Evolutionary conservation across 352 stramenopile species (phyloP), one percentile per base, ranked within the genome.

Genomic region (Pythium dissotocum): DNA sequence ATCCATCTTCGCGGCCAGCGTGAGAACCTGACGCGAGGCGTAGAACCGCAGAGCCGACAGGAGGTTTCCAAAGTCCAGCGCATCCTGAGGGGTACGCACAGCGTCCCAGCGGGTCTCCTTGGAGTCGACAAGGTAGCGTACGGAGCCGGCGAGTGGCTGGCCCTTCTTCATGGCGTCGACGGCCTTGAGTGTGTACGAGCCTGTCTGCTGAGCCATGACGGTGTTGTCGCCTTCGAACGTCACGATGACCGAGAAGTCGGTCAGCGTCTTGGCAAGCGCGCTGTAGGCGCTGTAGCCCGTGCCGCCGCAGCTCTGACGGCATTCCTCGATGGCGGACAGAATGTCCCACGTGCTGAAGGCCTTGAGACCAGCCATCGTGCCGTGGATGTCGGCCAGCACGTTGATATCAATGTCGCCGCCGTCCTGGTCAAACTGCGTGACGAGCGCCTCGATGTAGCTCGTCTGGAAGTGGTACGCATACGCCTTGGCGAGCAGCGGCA

Each of bases 201-300:
- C 88, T 10, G 85, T 92, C 71, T 99, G 97, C 73, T 98, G 95
- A 9, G 95, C 95, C 65, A 99, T 90, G 80, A 99, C 98, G 26
- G 97, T 95, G 78, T 98, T 99, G 72, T 99, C 96, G 32, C 97
- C 97, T 64, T 99, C 96, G 24, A 98, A 98, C 1, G 97, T 99
- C 51, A 97, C 97, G 61, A 97, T 98, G 67, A 98, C 95, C 3
- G 97, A 91, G 59, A 98, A 99, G 56, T 97, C 94, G 0, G 90
- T 90, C 10, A 97, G 78, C 21, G 98, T 68, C 53, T 97, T 87
- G 2, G 94, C 87, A 18, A 99, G 77, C 6, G 91, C 96, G 44
- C 85, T 98, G 65, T 89, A 92, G 12, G 87, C 70, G 52, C 97
- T 89, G 79, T 98, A 99, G 7, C 97, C 97, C 65, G 98, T 96